Evolutionary conservation across 2,329 filamentous ascomycete genomes (phyloP), one percentile per base, ranked within the genome.

Genomic region (Lanzia echinophila): DNA sequence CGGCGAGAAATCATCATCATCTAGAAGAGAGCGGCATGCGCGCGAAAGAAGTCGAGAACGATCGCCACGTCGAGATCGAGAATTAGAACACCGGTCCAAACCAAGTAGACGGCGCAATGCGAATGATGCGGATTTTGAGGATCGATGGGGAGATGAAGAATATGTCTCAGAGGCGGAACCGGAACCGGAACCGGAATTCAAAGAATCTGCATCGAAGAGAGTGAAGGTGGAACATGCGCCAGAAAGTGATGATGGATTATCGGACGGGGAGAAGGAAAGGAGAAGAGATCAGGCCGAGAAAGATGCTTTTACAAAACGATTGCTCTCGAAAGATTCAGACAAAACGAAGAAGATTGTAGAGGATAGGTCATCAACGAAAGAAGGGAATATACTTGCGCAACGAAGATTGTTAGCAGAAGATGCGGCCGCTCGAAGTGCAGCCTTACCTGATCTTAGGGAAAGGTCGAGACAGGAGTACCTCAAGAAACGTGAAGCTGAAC

Each of bases 401-500:
- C 75, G 85, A 47, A 75, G 84, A 57, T 76, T 79, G 1, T 69
- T 88, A 55, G 84, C 82, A 11, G 83, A 87, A 57, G 84, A 90
- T 67, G 77, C 84, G 3, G 78, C 79, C 36, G 81, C 86, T 6
- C 78, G 86, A 54, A 78, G 77, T 58, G 83, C 84, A 8, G 87
- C 87, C n/a, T 78, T 96, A 68, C 83, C 85, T 2, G 90, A 95
- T 57, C 71, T 96, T 17, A 81, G 94, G 41, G 77, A 94, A 65
- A 82, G 90, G 32, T 95, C 91, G 3, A 82, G 94, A 57, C 91
- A 96, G 67, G 86, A 94, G 61, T 99, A 99, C 67, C 77, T 99
- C 31, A 90, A 90, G 70, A 97, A 99, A 75, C 81, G 94, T 59
- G 91, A 96, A 68, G 77, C 86, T 0, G 90, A 97, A 69, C 83